Base-by-base conservation (phyloP, 495 filamentous ascomycete species). In the Podospora bellae-mahoneyi region DNA sequence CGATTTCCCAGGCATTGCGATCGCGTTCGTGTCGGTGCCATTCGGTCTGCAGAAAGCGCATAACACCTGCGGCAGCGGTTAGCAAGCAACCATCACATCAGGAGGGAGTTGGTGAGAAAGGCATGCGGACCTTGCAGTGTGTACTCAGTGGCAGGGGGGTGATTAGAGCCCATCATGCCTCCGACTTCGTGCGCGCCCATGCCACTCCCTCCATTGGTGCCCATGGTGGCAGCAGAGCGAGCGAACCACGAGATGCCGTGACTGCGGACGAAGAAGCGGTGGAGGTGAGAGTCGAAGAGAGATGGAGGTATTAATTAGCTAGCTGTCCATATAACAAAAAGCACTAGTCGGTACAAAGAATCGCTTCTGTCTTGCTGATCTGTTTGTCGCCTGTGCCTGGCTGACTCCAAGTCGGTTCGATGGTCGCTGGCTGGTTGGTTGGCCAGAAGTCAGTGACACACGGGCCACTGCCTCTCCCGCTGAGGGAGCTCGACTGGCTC, bases 21-120 rank as follows among this genome's bases (percentile, higher is more conserved):
- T 97, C 96, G 80, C 95, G 91, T 78, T 99, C 95, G 75, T 98
- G 94, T 70, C 92, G 89, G 78, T 99, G 96, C 95, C 95, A 98
- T 86, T 99, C 95, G 48, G 94, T 94, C 82, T 98, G 96, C 44
- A 99, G 88, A 78, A 98, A 98, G 77, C 95, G 93, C 95, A 99
- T 99, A 48, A 99, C 95, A 75, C 95, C 94, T 98, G 71, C 48
- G 44, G 54, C 15, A 26, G 15, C 54, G 23, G 34, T 72, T 44
- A 72, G 75, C 71, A 58, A 6, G 5, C 1, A 20, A 4, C 5
- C 55, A 2, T 15, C 7, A 23, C 6, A 15, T 58, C 23, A 58
- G n/a, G n/a, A 26, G n/a, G 23, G 55, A 58, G 18, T 56, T 56
- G 19, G 54, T 20, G 28, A n/a, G 15, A 39, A 54, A 39, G 56